Percentiles rank a stretch among this genome's conserved stretches.
These are phyloP conservation scores for Hanseniaspora hatyaiensis DNA, from an alignment of 805 yeast species.

Conservation along the genomic window DNA sequence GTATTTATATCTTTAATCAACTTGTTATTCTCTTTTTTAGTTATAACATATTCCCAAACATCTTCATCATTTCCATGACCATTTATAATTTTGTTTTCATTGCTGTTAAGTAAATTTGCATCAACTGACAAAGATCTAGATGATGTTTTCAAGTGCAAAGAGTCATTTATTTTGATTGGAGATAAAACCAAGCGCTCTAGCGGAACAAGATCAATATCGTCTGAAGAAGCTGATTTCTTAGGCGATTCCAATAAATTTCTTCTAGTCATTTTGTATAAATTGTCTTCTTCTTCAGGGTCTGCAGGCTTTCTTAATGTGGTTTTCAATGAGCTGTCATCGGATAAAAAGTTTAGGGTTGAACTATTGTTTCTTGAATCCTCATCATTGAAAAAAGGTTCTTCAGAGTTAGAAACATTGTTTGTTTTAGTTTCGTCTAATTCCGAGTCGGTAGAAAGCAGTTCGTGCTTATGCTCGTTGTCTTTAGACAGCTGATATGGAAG, in stretches of 20 bases:
- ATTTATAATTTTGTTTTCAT: constrained; percentile 10
- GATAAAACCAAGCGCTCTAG: constrained; percentile 3
- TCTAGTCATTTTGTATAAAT: neutral
- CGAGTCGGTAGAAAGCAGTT: neutral
- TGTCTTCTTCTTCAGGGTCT: neutral
- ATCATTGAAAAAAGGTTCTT: no score
- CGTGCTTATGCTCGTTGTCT: neutral
- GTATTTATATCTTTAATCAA: constrained; percentile 11
- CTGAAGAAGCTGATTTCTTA: neutral
- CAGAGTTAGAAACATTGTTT: neutral
- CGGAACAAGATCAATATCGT: neutral
- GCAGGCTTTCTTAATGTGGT: neutral
- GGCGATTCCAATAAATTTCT: neutral
- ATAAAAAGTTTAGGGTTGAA: neutral
- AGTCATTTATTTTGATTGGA: constrained; percentile 4
- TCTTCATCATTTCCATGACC: constrained; percentile 15
- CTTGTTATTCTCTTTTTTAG: constrained; percentile 13
- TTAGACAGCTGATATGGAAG: neutral
- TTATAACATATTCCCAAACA: constrained; percentile 15
- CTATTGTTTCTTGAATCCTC: constrained; percentile 6
- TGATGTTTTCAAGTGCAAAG: constrained; percentile 5
- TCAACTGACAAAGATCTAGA: constrained; percentile 12
- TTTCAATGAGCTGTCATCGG: neutral
- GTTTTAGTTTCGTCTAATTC: constrained; percentile 8
- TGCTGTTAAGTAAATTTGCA: neutral